phyloP scores from a whole-genome alignment of 352 stramenopile species.

The Phytophthora multivora region DNA sequence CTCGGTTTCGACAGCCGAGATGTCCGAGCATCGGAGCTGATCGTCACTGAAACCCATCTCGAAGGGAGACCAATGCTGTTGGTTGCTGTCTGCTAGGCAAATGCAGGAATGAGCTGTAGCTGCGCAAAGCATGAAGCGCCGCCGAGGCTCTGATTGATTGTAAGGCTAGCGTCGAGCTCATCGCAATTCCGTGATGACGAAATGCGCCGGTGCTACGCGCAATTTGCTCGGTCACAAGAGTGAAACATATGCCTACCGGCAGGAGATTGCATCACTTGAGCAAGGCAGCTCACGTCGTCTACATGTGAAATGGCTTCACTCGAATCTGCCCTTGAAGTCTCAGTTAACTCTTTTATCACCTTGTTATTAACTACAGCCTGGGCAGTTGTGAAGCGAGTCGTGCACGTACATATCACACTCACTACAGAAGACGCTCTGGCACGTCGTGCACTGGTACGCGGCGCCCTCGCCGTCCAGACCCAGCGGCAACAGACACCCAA shows the following conservation, averaged over 20 bases:
- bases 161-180: slow-evolving; percentile 4
- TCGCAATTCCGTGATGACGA: slow-evolving; percentile 9
- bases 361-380: slow-evolving; percentile 88
- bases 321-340: no score
- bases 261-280: slow-evolving; percentile 15
- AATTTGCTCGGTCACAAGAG: background rate
- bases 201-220: slow-evolving; percentile 12
- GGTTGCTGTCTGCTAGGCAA: background rate
- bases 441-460: slow-evolving; percentile 90
- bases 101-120: slow-evolving; percentile 16
- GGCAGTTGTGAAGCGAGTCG: slow-evolving; percentile 98
- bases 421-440: slow-evolving; percentile 93
- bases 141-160: no score
- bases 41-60: background rate
- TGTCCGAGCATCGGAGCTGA: slow-evolving; percentile 10
- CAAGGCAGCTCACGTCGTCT: background rate
- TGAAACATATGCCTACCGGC: background rate
- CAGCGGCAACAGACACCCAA: slow-evolving; percentile 76
- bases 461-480: slow-evolving; percentile 48
- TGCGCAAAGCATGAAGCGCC: slow-evolving; percentile 8
- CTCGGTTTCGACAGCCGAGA: slow-evolving; percentile 24
- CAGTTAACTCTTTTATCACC: no score
- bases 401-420: slow-evolving; percentile 98
- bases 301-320: no score
- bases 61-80: background rate